Percentiles rank a stretch among this genome's conserved stretches.
Conservation (phyloP, 148 eudicot species). For the Diospyros kaki region DNA sequence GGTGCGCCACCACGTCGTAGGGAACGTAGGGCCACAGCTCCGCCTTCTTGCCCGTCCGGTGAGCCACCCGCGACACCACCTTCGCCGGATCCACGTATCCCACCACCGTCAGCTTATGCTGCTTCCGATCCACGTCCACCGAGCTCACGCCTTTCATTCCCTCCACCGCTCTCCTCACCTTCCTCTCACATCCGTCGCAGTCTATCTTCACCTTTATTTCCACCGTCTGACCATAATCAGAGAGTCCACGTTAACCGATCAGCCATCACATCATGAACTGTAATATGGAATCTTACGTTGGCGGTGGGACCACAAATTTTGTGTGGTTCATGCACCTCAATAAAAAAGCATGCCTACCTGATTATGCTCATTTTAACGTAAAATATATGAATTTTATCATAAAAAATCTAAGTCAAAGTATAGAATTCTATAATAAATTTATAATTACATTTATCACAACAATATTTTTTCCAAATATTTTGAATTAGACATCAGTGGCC, state of each 20-base stretch:
- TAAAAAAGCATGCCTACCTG: too few species aligned
- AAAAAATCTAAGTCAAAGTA: too few species aligned
- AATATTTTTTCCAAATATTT: too few species aligned
- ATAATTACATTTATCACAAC: too few species aligned
- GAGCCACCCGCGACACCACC: constrained; percentile 66
- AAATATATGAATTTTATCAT: too few species aligned
- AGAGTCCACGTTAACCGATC: neutral
- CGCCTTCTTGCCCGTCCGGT: constrained; percentile 71
- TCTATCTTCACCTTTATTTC: too few species aligned
- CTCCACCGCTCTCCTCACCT: constrained; percentile 68
- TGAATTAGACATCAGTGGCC: too few species aligned
- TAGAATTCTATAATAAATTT: too few species aligned
- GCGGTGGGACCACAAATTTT: too few species aligned
- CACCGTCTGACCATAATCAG: constrained; percentile 49
- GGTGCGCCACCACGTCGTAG: constrained; percentile 76
- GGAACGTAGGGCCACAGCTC: constrained; percentile 91
- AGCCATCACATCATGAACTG: neutral
- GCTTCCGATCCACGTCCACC: constrained; percentile 58
- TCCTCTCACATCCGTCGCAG: constrained; percentile 48
- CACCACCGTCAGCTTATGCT: constrained; percentile 58
- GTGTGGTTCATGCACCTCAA: too few species aligned
- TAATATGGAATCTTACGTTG: too few species aligned
- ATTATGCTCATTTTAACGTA: too few species aligned
- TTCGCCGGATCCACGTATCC: constrained; percentile 82
- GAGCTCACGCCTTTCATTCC: constrained; percentile 86